Evolutionary conservation across 1,139 yeast genomes (phyloP), one percentile per base, ranked within the genome.

Genomic region (Candida labiduridarum): DNA sequence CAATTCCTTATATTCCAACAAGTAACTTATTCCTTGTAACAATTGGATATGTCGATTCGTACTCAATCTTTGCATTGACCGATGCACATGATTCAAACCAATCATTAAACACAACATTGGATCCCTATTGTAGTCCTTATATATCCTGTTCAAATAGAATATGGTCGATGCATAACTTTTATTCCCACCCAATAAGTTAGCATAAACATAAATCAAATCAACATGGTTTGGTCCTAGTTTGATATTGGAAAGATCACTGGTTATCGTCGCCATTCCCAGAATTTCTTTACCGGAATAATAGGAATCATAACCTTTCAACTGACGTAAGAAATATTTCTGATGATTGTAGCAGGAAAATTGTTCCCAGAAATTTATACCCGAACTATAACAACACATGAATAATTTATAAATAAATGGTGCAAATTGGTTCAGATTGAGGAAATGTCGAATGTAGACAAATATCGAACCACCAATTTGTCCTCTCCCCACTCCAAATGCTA

Each of bases 11-110:
- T 94, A 94, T 59, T 89, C 95, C 61, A 82, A 68, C 51, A 95
- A 64, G 59, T 82, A 90, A 52, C 94, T 83, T 45, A 94, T 69
- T 0, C 97, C 98, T 64, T 94, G 97, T 2, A 94, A 72, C 30
- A 94, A 75, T 62, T 92, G 97, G 50, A 87, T 76, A 61, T 92
- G 97, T 52, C 98, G 79, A 65, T 90, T 90, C 10, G 85, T 77
- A 12, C 96, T 85, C 50, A 89, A 83, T 56, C 99, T 76, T 66
- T 94, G 98, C 85, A 92, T 85, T 0, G 98, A 87, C 39, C 99
- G 78, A 60, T 92, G 97, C n/a, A 91, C 73, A 66, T 92, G 94
- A 0, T 92, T 84, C 40, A 94, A 68, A 0, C 95, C 97, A 48
- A 89, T 72, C 25, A 88, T 68, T 35, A 94, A 73, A 55, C 91